Base-by-base conservation (phyloP, 2,329 filamentous ascomycete species). In the Blumeriella jaapii region DNA sequence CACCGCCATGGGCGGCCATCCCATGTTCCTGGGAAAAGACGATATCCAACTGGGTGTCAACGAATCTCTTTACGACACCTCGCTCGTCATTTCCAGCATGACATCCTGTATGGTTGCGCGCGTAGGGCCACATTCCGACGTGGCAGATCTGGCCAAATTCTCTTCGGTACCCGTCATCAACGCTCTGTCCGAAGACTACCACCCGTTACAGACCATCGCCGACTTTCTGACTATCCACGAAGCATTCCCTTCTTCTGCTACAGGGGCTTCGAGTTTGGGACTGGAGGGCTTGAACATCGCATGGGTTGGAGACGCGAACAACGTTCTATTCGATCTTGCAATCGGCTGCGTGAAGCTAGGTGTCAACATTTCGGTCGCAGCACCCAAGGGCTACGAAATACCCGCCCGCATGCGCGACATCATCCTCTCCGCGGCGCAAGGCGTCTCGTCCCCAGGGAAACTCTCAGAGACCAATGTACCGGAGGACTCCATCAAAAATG, bases 21-120 rank as follows among this genome's bases (percentile, higher is more conserved):
- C 91, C 14, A 95, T 98, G 87, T 98, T 98, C 57, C 61, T 98
- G 39, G 86, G 87, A 52, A 91, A 87, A 56, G 80, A 93, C 36
- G 91, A 98, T 56, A 98, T 98, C 44, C 91, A 98, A 60, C 69
- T 98, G 13, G 91, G 91, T 34, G 91, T 82, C 59, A 98, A 98
- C 53, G 91, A 98, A 61, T 87, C 83, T 4, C 69, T 96, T n/a
- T 81, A 84, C 56, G 91, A 98, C 60, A 95, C 87, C 4, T 79
- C 84, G 0, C 70, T 82, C 25, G 85, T 98, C 44, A 85, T 98
- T 48, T 94, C 86, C n/a, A 93, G 83, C 39, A 91, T 91, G 83
- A 81, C 80, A 5, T 82, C 80, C 4, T 82, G 78, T 56, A 83
- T 89, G 61, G 79, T 91, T 3, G 83, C 82, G 29, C 78, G 83